Conservation (phyloP, 345 rosid species). For the Eucalyptus guilfoylei region DNA sequence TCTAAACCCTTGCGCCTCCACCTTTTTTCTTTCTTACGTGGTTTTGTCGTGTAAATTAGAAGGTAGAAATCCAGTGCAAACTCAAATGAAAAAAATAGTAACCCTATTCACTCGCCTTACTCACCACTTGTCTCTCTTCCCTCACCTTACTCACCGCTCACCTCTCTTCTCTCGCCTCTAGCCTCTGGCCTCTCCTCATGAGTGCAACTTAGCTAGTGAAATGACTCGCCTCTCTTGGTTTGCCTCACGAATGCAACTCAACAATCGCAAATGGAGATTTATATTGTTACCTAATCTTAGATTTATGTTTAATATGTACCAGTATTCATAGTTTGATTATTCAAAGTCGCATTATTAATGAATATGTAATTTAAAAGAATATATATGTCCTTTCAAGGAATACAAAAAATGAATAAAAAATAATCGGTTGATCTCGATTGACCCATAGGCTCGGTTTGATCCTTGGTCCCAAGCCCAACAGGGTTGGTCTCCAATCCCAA, state of each 20-base stretch:
- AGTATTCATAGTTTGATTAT: not conserved
- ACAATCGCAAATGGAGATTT: too few species aligned
- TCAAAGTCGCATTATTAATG: too few species aligned
- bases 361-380: too few species aligned
- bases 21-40: too few species aligned
- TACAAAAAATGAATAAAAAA: not conserved
- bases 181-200: too few species aligned
- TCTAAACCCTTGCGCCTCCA: too few species aligned
- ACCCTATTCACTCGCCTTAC: not conserved
- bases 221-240: too few species aligned
- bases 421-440: not conserved
- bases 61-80: fast-evolving
- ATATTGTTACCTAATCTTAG: not conserved
- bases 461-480: not conserved
- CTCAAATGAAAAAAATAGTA: not conserved
- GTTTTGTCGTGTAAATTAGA: too few species aligned
- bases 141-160: not conserved
- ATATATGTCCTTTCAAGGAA: not conserved
- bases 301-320: not conserved
- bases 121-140: not conserved
- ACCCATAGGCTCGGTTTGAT: fast-evolving
- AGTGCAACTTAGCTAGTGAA: too few species aligned
- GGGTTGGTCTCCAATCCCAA: not conserved
- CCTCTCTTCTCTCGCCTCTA: not conserved
- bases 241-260: not conserved